Evolutionary conservation across 306 rosid genomes (phyloP).

Genomic region (Trifolium repens): DNA sequence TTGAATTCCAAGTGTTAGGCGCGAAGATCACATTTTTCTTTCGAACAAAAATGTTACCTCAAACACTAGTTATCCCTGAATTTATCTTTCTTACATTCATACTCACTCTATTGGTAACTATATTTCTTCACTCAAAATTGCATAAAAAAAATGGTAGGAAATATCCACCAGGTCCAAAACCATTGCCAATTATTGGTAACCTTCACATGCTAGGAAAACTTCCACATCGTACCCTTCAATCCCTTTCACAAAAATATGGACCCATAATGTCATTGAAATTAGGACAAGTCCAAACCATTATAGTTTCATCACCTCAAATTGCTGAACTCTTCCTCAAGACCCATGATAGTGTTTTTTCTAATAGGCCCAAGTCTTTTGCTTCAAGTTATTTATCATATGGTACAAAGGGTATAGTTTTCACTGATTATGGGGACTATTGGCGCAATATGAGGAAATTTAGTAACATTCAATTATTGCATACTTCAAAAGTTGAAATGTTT

Average conservation of each 20-base stretch:
- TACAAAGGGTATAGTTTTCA: slow-evolving; percentile 32
- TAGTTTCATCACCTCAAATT: slow-evolving; percentile 48
- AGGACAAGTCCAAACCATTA: slow-evolving; percentile 45
- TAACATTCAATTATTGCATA: slow-evolving; percentile 3
- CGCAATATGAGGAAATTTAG: slow-evolving; percentile 49
- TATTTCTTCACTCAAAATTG: neutral
- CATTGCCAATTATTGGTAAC: slow-evolving; percentile 50
- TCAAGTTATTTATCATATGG: slow-evolving; percentile 10
- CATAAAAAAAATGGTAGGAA: neutral
- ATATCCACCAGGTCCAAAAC: slow-evolving; percentile 53
- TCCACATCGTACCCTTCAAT: slow-evolving; percentile 48
- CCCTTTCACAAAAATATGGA: slow-evolving; percentile 52
- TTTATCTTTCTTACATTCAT: neutral
- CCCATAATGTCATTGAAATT: slow-evolving; percentile 53
- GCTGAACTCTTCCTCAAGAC: slow-evolving; percentile 66
- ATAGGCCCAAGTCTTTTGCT: slow-evolving; percentile 28
- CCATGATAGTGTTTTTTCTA: slow-evolving; percentile 43
- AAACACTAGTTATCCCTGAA: neutral
- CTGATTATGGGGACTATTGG: slow-evolving; percentile 49
- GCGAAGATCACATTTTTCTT: too few relatives aligned
- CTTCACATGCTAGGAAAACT: slow-evolving; percentile 49
- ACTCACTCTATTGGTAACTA: neutral
- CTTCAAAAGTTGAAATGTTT: slow-evolving; percentile 39
- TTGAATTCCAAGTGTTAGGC: too few relatives aligned
- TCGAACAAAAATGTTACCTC: neutral